phyloP scores from a whole-genome alignment of 2,329 filamentous ascomycete genomes.

The Phyllosticta citrichinensis region DNA sequence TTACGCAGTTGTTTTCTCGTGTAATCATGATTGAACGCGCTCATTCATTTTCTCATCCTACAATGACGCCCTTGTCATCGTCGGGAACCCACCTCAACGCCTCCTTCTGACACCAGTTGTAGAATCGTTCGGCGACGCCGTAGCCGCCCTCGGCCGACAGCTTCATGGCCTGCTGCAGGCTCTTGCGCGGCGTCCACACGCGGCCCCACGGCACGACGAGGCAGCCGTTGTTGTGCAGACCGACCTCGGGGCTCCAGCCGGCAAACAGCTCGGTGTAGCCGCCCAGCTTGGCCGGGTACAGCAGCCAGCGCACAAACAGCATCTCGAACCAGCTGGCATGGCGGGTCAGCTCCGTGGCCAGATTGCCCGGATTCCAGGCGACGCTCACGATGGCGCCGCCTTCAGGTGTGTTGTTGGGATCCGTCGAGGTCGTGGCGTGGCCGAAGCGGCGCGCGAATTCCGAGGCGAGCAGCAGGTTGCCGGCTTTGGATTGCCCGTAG shows the following conservation, averaged over 20 bases:
- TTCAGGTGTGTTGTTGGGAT: background rate
- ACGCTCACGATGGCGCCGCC: conserved; percentile 15
- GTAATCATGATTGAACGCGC: background rate
- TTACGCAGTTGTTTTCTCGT: background rate
- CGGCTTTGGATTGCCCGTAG: conserved; percentile 20
- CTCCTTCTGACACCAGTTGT: conserved; percentile 33
- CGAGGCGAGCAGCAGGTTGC: conserved; percentile 20
- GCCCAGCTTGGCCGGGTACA: conserved; percentile 9
- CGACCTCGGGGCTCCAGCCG: conserved; percentile 2
- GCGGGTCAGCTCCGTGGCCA: conserved; percentile 28
- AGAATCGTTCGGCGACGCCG: conserved; percentile 29
- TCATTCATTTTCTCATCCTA: background rate
- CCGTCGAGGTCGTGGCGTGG: background rate
- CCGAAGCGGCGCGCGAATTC: conserved; percentile 15
- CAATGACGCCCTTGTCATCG: background rate
- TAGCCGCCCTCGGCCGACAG: conserved; percentile 28
- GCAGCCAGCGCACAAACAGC: background rate
- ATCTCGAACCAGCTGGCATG: conserved; percentile 12
- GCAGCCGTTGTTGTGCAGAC: conserved; percentile 19
- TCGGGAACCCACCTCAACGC: conserved; percentile 14
- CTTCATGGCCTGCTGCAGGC: conserved; percentile 25
- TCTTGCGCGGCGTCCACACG: conserved; percentile 22
- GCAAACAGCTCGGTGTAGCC: conserved; percentile 10
- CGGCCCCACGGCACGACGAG: conserved; percentile 41
- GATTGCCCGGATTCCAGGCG: conserved; percentile 33